Base-by-base conservation (phyloP, 1,139 yeast species). In the Pichia sp. region DNA sequence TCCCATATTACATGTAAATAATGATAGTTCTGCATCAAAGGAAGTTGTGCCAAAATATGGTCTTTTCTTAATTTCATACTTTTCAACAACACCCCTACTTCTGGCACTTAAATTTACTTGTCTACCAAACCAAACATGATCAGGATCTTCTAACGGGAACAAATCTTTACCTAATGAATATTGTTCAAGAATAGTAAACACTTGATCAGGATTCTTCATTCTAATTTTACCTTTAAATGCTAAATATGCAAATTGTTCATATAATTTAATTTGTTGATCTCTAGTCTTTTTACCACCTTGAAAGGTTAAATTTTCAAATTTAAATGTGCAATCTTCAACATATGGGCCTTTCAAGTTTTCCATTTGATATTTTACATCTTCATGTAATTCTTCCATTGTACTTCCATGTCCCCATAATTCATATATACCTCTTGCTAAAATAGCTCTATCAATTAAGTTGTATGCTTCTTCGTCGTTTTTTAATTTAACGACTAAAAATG, bases 31-130 rank as follows among this genome's bases (percentile, higher is more conserved):
- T 0, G 96, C 95, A 53, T 91, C 99, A 63, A 91, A 91, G 10
- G 96, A 85, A 0, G 99, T 91, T 13, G 98, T 91, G 1, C 98
- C 98, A 47, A 88, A 89, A 56, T 85, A 88, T 40, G 78, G 81
- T 55, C 99, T 73, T 52, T 80, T 79, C 57, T 80, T 83, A 50
- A 91, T 69, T 57, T 89, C 96, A 53, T 83, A 86, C 43, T 69
- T 74, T 52, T 89, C 97, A 46, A 87, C 69, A 3, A 79, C 70
- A 8, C 64, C 78, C 15, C 64, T 60, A 2, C 73, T 61, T 54
- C 98, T 71, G 26, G 81, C 80, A 50, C 91, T 76, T 22, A 72
- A 59, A 46, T 76, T 76, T 15, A 91, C 68, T 50, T 75, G 74
- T 57, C 95, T 72, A 1, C 95, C 95, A 60, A 91, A 86, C 74